Conservation (phyloP, 2,329 filamentous ascomycete species). For the Monosporascus sp. region DNA sequence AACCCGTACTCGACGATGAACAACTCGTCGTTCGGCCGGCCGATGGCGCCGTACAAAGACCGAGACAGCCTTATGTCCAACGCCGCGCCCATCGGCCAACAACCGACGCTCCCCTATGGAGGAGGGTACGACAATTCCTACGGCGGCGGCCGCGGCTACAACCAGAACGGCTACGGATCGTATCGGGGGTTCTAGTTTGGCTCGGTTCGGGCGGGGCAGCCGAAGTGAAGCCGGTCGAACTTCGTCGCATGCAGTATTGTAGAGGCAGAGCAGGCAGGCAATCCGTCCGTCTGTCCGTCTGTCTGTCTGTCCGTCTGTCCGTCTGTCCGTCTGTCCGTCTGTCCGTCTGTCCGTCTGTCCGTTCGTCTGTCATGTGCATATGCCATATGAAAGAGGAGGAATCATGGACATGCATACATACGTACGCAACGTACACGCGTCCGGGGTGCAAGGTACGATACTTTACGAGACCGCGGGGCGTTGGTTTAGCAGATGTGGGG, state of each 20-base stretch:
- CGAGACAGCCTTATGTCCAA: constrained; percentile 34
- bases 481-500: too few species aligned
- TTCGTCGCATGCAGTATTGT: too few species aligned
- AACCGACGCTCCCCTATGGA: constrained; percentile 31
- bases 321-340: neutral
- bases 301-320: constrained; percentile 2
- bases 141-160: constrained; percentile 1
- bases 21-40: constrained; percentile 11
- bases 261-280: too few species aligned
- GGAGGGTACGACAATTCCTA: constrained; percentile 15
- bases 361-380: constrained; percentile 2
- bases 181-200: neutral
- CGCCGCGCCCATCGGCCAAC: constrained; percentile 35
- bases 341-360: neutral
- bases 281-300: neutral
- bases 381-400: too few species aligned
- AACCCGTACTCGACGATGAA: constrained; percentile 22
- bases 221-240: too few species aligned
- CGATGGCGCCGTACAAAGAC: constrained; percentile 25
- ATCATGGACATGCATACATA: constrained; percentile 3
- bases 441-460: too few species aligned
- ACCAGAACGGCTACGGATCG: neutral
- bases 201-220: too few species aligned
- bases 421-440: neutral
- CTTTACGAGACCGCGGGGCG: too few species aligned